A percentile compares a stretch with the other conserved stretches of the same genome.
Evolutionary conservation across 169 alveolate genomes (phyloP).

Genomic region (Cryptosporidium andersoni): DNA sequence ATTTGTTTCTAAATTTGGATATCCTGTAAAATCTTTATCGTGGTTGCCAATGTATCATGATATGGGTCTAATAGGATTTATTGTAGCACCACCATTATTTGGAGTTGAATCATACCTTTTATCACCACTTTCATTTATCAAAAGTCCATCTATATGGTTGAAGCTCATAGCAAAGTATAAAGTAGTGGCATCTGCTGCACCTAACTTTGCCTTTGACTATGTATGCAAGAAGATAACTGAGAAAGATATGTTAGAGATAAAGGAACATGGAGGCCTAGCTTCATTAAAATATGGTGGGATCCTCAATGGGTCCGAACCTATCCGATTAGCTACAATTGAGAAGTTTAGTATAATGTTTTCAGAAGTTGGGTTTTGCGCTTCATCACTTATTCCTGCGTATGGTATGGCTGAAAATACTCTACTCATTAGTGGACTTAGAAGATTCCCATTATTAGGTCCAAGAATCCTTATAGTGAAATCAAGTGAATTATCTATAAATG

Average conservation of each 20-base stretch:
- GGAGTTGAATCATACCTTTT: conserved; percentile 66
- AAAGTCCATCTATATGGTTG: conserved; percentile 70
- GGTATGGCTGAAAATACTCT: conserved; percentile 79
- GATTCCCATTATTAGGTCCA: conserved; percentile 9
- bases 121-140: conserved; percentile 73
- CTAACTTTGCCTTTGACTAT: conserved; percentile 73
- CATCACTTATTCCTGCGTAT: conserved; percentile 74
- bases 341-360: conserved; percentile 70
- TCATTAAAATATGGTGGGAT: conserved; percentile 65
- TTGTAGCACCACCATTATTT: conserved; percentile 68
- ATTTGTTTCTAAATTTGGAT: conserved; percentile 64
- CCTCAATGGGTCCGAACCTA: conserved; percentile 73
- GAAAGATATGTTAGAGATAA: conserved; percentile 12
- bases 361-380: conserved; percentile 72
- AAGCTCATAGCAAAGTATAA: conserved; percentile 37
- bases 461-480: conserved; percentile 27
- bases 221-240: conserved; percentile 51
- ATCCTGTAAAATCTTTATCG: conserved; percentile 73
- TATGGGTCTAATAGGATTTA: conserved; percentile 77
- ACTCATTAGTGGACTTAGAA: conserved; percentile 70
- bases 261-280: conserved; percentile 35
- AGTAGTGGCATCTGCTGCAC: conserved; percentile 72
- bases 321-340: conserved; percentile 59
- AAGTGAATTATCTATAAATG: conserved; percentile 4
- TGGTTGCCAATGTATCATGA: conserved; percentile 82